phyloP scores from a whole-genome alignment of 2,329 filamentous ascomycete species.

The Pseudopyricularia javanii region DNA sequence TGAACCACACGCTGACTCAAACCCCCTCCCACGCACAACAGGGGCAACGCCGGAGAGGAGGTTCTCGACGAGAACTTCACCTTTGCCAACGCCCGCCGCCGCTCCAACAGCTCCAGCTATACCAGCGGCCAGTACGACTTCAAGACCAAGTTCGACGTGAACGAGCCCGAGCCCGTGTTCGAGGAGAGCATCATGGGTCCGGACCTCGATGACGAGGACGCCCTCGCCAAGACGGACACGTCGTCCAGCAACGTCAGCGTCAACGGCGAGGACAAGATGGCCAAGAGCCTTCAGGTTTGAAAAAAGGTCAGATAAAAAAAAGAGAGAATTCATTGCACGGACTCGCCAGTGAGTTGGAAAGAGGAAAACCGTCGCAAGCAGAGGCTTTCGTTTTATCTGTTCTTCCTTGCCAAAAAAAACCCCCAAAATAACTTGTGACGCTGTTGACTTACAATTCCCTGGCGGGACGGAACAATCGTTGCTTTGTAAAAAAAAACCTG shows the following conservation, averaged over 20 bases:
- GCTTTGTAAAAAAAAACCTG: not conserved
- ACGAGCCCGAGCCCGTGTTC: constrained; percentile 83
- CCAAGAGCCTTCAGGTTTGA: constrained; percentile 10
- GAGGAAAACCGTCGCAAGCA: too few species aligned
- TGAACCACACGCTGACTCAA: constrained; percentile 6
- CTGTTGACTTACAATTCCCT: not conserved
- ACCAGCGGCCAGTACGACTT: constrained; percentile 62
- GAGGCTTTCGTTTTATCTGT: not conserved
- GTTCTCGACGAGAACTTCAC: constrained; percentile 74
- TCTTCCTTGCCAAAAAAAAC: too few species aligned
- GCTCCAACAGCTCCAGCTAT: constrained; percentile 78
- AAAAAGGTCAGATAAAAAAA: not conserved
- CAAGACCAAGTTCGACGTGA: constrained; percentile 93
- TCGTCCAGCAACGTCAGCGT: constrained; percentile 48
- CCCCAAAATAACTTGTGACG: not conserved
- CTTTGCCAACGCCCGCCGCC: constrained; percentile 75
- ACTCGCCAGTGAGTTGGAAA: too few species aligned
- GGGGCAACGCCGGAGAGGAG: constrained; percentile 77
- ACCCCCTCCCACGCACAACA: constrained; percentile 21
- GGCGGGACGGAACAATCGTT: not conserved
- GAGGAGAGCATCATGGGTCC: constrained; percentile 75
- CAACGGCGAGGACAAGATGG: constrained; percentile 33
- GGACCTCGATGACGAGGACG: constrained; percentile 42
- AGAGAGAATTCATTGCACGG: not conserved
- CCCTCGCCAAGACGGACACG: constrained; percentile 42